Evolutionary conservation across 495 filamentous ascomycete genomes (phyloP).

Genomic region (Coniosporium apollinis): DNA sequence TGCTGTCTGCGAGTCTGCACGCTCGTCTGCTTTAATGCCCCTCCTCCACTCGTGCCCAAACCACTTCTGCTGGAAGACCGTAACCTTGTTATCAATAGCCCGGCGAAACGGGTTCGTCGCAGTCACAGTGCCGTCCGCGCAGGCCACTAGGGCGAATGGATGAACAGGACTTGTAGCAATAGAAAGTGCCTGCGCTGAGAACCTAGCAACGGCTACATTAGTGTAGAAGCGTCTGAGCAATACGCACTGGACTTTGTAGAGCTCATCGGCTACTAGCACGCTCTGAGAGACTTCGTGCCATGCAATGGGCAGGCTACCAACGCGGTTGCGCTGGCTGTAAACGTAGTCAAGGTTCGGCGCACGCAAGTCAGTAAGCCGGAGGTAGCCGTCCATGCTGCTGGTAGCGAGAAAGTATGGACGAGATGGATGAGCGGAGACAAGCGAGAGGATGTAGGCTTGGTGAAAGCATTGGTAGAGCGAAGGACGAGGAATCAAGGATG

Average conservation of each 20-base stretch:
- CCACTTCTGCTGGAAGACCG: slow-evolving; percentile 42
- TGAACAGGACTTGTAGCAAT: slow-evolving; percentile 33
- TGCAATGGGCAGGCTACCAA: slow-evolving; percentile 29
- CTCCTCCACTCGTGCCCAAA: slow-evolving; percentile 44
- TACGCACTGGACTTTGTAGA: slow-evolving; percentile 34
- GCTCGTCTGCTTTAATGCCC: slow-evolving; percentile 6
- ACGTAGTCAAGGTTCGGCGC: slow-evolving; percentile 32
- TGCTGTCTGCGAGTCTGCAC: slow-evolving; percentile 16
- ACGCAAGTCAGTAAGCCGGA: slow-evolving; percentile 38
- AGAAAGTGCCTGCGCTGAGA: slow-evolving; percentile 20
- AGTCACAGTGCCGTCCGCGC: slow-evolving; percentile 37
- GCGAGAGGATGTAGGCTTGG: slow-evolving; percentile 40
- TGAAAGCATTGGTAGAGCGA: slow-evolving; percentile 40
- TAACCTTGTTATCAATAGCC: slow-evolving; percentile 34
- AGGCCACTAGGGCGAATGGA: slow-evolving; percentile 35
- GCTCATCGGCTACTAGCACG: slow-evolving; percentile 40
- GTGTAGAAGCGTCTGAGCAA: slow-evolving; percentile 40
- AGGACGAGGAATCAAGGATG: slow-evolving; percentile 19
- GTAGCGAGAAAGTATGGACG: slow-evolving; percentile 38
- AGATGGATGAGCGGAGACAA: slow-evolving; percentile 42
- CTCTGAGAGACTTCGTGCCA: slow-evolving; percentile 42
- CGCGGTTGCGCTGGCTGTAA: slow-evolving; percentile 33
- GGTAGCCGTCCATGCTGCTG: slow-evolving; percentile 40
- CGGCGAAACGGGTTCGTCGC: slow-evolving; percentile 40
- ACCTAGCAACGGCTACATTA: slow-evolving; percentile 23